phyloP scores from a whole-genome alignment of 441 rosid genomes.

The Brassica hybrid region DNA sequence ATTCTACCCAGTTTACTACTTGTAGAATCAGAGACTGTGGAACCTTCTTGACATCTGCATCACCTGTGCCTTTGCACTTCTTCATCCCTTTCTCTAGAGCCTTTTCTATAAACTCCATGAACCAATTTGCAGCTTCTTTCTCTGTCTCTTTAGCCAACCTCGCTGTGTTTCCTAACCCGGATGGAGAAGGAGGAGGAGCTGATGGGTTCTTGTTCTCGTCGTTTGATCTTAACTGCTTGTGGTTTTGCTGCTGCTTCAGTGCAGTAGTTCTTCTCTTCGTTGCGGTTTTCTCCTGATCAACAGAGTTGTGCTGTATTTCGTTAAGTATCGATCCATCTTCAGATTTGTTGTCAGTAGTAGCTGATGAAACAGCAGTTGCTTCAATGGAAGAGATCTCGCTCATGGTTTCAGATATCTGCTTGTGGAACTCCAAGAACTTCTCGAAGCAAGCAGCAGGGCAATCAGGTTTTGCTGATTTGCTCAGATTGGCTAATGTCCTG shows the following conservation, averaged over 20 bases:
- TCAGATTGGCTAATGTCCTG: constrained; percentile 75
- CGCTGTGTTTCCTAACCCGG: constrained; percentile 57
- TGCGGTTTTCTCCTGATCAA: constrained; percentile 50
- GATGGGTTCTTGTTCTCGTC: constrained; percentile 83
- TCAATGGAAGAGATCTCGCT: constrained; percentile 66
- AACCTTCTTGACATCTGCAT: constrained; percentile 66
- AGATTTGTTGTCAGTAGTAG: constrained; percentile 25
- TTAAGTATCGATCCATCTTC: constrained; percentile 51
- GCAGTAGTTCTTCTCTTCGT: constrained; percentile 51
- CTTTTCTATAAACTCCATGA: constrained; percentile 89
- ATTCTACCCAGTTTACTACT: constrained; percentile 90
- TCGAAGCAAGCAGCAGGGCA: constrained; percentile 77
- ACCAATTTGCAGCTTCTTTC: constrained; percentile 87
- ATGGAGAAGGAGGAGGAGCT: constrained; percentile 2
- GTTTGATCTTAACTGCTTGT: constrained; percentile 48
- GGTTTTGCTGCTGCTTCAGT: constrained; percentile 47
- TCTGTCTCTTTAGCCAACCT: constrained; percentile 76
- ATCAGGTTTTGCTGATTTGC: constrained; percentile 74
- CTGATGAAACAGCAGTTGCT: constrained; percentile 55
- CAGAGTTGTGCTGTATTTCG: constrained; percentile 62
- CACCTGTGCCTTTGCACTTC: constrained; percentile 56
- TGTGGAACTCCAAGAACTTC: constrained; percentile 82
- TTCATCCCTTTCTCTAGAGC: constrained; percentile 76
- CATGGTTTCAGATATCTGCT: constrained; percentile 66
- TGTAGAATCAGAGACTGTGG: constrained; percentile 76